Percentiles rank a stretch among this genome's conserved stretches.
phyloP scores from a whole-genome alignment of 345 rosid genomes.

The Populus nigra region DNA sequence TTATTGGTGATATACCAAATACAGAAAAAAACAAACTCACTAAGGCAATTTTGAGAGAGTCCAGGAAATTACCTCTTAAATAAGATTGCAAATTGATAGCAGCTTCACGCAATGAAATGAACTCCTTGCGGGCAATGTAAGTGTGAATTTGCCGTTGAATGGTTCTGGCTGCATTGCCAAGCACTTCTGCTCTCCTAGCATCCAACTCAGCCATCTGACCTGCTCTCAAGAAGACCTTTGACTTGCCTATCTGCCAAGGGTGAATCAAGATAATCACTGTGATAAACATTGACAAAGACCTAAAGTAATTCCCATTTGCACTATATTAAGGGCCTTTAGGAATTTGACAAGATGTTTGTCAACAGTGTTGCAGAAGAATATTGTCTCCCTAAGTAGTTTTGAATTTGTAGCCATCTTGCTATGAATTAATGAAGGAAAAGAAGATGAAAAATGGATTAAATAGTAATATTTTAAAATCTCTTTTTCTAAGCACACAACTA shows the following conservation, averaged over 20 bases:
- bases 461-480: not conserved
- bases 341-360: not conserved
- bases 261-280: not conserved
- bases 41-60: not conserved
- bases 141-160: constrained; percentile 79
- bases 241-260: constrained; percentile 72
- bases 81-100: constrained; percentile 67
- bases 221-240: constrained; percentile 91
- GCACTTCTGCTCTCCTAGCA: constrained; percentile 92
- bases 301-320: not conserved
- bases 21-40: not conserved
- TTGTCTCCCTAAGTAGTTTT: not conserved
- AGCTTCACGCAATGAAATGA: constrained; percentile 66
- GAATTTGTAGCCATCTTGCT: not conserved
- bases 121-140: constrained; percentile 75
- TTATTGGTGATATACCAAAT: not conserved
- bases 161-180: constrained; percentile 89
- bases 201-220: constrained; percentile 99
- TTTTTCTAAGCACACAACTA: not conserved
- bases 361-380: not conserved
- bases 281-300: not conserved
- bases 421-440: not conserved
- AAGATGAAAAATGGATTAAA: not conserved
- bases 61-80: constrained; percentile 61
- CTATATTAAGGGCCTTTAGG: not conserved